Evolutionary conservation across 495 filamentous ascomycete species (phyloP), one percentile per base, ranked within the genome.

Genomic region (Aspergillus sclerotiicarbonarius): DNA sequence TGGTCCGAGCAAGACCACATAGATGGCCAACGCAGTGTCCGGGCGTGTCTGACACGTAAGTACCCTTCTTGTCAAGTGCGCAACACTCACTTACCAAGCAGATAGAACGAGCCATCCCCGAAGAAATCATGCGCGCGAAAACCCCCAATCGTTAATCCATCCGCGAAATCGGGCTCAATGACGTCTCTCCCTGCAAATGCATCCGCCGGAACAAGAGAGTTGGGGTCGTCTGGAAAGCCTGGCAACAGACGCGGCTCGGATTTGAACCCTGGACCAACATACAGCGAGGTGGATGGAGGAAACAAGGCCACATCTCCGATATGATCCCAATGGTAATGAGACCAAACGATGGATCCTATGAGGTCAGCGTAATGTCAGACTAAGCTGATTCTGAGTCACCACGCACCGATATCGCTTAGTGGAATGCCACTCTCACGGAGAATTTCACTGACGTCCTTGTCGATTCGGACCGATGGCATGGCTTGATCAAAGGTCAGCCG

Each of bases 91-190:
- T 7, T 30, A 58, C 56, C 56, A 4, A 80, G 62, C 20, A 80
- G 54, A 52, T 78, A 79, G 64, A 80, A 77, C 0, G 77, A 68
- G n/a, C 77, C 75, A 52, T 79, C 75, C 0, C 63, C 64, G 58
- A 75, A 66, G 64, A 72, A 86, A 62, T 89, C 86, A 19, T 80
- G 63, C 1, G 81, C 85, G 9, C 52, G 53, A 20, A 67, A 70
- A 0, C 56, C 56, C 3, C 33, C 45, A 35, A 58, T 46, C 4
- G 8, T 48, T 15, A 50, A 49, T 45, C 33, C 30, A n/a, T n/a
- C 43, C 19, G 35, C 25, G 37, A 63, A 63, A 21, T 59, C 53
- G 4, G 59, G 31, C 47, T 63, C 61, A 6, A 50, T 12, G 12
- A 59, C 19, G n/a, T 53, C 35, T 5, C 61, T 47, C 12, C 44